These are phyloP conservation scores for Fusarium sp. DNA, from an alignment of 2,329 filamentous ascomycete species.

Conservation along the genomic window DNA sequence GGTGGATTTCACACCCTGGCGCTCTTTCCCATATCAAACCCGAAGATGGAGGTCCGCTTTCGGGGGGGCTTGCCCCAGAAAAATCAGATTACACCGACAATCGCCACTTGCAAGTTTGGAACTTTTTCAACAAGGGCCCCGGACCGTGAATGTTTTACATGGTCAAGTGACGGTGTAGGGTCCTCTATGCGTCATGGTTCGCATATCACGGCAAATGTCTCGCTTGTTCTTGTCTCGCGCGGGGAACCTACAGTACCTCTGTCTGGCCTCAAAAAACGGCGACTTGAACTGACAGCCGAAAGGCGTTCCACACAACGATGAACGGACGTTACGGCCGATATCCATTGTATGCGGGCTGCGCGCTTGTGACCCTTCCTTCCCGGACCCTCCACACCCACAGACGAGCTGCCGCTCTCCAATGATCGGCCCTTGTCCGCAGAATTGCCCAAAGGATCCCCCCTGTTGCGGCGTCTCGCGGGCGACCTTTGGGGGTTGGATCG, in stretches of 20 bases:
- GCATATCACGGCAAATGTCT: slow-evolving; percentile 14
- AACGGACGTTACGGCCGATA: slow-evolving; percentile 1
- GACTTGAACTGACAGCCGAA: neutral
- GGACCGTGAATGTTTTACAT: neutral
- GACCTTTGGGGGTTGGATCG: slow-evolving; percentile 19
- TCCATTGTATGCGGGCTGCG: slow-evolving; percentile 2
- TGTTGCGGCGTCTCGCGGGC: slow-evolving; percentile 1
- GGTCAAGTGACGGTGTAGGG: slow-evolving; percentile 8
- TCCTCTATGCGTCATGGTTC: slow-evolving; percentile 10
- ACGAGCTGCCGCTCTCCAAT: slow-evolving; percentile 2
- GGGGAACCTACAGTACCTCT: neutral
- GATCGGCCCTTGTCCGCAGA: neutral
- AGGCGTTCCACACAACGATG: slow-evolving; percentile 2
- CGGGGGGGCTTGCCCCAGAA: slow-evolving; percentile 10
- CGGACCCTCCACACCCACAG: slow-evolving; percentile 6
- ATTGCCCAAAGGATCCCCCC: slow-evolving; percentile 16
- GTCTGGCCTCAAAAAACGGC: neutral
- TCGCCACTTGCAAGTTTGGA: slow-evolving; percentile 9
- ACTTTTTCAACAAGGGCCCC: neutral
- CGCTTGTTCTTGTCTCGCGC: slow-evolving; percentile 3
- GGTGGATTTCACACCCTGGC: neutral
- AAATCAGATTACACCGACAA: slow-evolving; percentile 13
- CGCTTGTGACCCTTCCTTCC: slow-evolving; percentile 28
- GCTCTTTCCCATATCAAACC: slow-evolving; percentile 1
- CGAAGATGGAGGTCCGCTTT: slow-evolving; percentile 29